A percentile compares a stretch with the other conserved stretches of the same genome.
Conservation (phyloP, 2,329 filamentous ascomycete species). For the Stromatinia cepivora region DNA sequence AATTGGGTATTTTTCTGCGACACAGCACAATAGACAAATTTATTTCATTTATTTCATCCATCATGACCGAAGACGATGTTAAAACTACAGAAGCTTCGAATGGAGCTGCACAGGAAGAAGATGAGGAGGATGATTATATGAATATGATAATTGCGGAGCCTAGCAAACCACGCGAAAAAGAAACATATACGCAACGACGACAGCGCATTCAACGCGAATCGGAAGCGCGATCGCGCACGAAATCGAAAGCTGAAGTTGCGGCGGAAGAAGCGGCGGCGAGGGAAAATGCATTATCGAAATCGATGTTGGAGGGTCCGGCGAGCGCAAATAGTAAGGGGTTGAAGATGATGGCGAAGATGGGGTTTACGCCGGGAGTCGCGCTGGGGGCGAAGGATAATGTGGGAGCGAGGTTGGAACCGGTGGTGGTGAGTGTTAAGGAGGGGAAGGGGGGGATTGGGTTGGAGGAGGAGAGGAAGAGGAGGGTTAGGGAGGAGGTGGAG, state of each 20-base stretch:
- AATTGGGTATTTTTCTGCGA: neutral
- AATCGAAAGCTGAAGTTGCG: slow-evolving; percentile 82
- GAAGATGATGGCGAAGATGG: slow-evolving; percentile 96
- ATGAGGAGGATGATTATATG: slow-evolving; percentile 88
- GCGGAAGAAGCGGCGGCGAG: slow-evolving; percentile 70
- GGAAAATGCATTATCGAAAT: slow-evolving; percentile 74
- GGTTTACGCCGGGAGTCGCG: slow-evolving; percentile 74
- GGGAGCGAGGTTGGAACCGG: slow-evolving; percentile 62
- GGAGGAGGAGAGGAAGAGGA: slow-evolving; percentile 80
- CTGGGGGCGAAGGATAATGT: slow-evolving; percentile 63
- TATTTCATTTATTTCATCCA: neutral
- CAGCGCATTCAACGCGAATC: slow-evolving; percentile 55
- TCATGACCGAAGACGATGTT: neutral
- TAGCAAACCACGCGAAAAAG: slow-evolving; percentile 48
- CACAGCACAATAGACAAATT: neutral
- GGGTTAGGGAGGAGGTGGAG: slow-evolving; percentile 63
- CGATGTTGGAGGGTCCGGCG: slow-evolving; percentile 60
- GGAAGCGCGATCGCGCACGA: slow-evolving; percentile 65
- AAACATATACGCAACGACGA: slow-evolving; percentile 61
- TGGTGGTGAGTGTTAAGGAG: slow-evolving; percentile 74
- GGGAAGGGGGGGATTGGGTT: slow-evolving; percentile 81
- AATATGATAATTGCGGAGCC: slow-evolving; percentile 84
- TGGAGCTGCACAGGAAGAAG: slow-evolving; percentile 21
- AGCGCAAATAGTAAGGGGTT: slow-evolving; percentile 77
- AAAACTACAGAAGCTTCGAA: neutral